Conservation (phyloP, 768 basidiomycete genomes). For the Auriscalpium orientale region DNA sequence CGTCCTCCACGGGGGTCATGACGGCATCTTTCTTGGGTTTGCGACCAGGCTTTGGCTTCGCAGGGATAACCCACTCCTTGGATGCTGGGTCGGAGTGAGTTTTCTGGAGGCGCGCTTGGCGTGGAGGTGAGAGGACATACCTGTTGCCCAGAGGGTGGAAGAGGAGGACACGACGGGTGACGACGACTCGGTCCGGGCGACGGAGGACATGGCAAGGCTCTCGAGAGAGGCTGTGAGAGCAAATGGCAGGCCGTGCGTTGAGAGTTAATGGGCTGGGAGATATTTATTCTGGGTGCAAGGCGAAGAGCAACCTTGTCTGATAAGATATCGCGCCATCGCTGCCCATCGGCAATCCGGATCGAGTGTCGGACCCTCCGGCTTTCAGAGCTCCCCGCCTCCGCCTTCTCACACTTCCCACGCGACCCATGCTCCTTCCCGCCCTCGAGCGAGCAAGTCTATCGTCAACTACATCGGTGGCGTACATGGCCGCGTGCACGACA, state of each 20-base stretch:
- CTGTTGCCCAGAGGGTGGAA: slow-evolving; percentile 67
- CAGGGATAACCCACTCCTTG: slow-evolving; percentile 85
- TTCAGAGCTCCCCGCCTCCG: background rate
- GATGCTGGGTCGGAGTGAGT: slow-evolving; percentile 44
- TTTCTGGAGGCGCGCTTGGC: slow-evolving; percentile 2
- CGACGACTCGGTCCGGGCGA: slow-evolving; percentile 2
- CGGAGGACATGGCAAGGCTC: slow-evolving; percentile 12
- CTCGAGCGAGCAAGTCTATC: background rate
- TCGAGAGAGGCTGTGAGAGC: slow-evolving; percentile 17
- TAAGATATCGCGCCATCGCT: slow-evolving; percentile 35
- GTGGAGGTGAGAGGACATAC: slow-evolving; percentile 29
- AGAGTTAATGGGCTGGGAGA: background rate
- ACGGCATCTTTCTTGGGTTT: slow-evolving; percentile 73
- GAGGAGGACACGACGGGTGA: slow-evolving; percentile 32
- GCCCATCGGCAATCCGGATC: slow-evolving; percentile 1
- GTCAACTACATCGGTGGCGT: background rate
- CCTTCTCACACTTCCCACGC: slow-evolving; percentile 4
- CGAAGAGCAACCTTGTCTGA: slow-evolving; percentile 33
- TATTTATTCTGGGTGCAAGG: slow-evolving; percentile 8
- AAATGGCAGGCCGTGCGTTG: slow-evolving; percentile 8
- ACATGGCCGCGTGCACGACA: too few relatives aligned
- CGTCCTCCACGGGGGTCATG: slow-evolving; percentile 30
- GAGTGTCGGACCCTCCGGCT: background rate
- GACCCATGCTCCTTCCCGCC: background rate
- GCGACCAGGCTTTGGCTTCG: slow-evolving; percentile 80